Base-by-base conservation (phyloP, 768 basidiomycete species). In the Sistotremastrum niveocremeum region DNA sequence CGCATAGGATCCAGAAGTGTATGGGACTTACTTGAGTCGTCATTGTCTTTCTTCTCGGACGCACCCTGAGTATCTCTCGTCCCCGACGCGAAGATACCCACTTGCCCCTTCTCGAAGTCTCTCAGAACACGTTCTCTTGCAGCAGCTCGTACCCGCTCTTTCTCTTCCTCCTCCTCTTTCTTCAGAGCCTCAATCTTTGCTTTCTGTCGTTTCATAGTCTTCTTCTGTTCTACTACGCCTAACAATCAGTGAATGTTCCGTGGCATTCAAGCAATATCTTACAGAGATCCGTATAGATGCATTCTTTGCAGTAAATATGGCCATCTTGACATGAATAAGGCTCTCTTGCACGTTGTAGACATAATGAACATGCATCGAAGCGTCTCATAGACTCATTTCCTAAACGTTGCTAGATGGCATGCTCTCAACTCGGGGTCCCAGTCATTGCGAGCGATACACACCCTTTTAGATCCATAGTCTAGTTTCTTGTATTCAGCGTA, bases 281-380 rank as follows among this genome's bases (percentile, higher is more conserved):
- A 86, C 84, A 60, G 31, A 94, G 75, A 57, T 93, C 87, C 2
- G 82, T 77, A 49, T 91, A 78, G 29, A 83, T 82, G 56, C 95
- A 98, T 65, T 97, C 94, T 59, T 84, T 88, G 72, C 95, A 99
- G 61, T 90, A 98, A 28, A 98, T 54, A 62, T 98, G 95, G 0
- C 95, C 95, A 43, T 85, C 74, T 20, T 65, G 54, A 56, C 95
- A 98, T 7, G 81, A 75, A 34, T 93, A 68, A 0, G 94, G 89
- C 44, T 90, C 83, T 41, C 85, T 68, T 4, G 87, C 91, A 37
- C 74, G 72, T 45, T 86, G 79, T 34, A 95, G 67, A 60, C 94
- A 99, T 9, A 95, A 73, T 4, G 84, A 73, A 59, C 95, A 98
- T 1, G 88, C 80, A 61, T 95, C 88, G 60, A 95, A 91, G 44